phyloP scores from a whole-genome alignment of 75 land plant genomes.

The Cryptomeria japonica region DNA sequence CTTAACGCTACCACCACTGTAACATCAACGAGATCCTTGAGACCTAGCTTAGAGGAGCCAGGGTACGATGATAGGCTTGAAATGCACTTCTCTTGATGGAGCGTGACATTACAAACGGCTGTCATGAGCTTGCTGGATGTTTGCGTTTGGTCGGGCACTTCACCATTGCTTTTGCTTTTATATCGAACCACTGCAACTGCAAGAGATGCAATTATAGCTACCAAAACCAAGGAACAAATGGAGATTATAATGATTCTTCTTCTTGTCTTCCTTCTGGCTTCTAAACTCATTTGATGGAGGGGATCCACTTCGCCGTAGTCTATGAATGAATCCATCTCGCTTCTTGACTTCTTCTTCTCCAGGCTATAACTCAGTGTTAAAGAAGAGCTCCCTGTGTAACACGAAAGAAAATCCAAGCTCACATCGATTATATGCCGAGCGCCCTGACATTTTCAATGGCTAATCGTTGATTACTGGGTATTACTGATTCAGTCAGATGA shows the following conservation, averaged over 20 bases:
- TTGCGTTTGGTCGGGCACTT: not conserved
- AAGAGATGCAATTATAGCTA: conserved; percentile 23
- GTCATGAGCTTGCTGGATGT: conserved; percentile 30
- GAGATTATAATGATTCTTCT: conserved; percentile 21
- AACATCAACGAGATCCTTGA: conserved; percentile 30
- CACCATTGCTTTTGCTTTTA: not conserved
- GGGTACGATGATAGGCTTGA: conserved; percentile 37
- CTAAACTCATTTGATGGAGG: not conserved
- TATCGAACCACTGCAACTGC: conserved; percentile 8
- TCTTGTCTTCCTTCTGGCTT: not conserved
- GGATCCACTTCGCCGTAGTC: not conserved
- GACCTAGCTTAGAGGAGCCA: conserved; percentile 19
- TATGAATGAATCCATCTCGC: not conserved
- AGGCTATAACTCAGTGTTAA: too few relatives aligned
- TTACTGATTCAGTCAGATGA: too few relatives aligned
- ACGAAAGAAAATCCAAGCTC: too few relatives aligned
- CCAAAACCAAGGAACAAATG: conserved; percentile 26
- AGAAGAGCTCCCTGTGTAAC: too few relatives aligned
- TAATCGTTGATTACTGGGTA: too few relatives aligned
- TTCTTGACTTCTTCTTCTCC: too few relatives aligned
- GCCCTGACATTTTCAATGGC: too few relatives aligned
- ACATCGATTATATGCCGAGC: too few relatives aligned
- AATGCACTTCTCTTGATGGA: conserved; percentile 49
- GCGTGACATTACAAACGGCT: conserved; percentile 36
- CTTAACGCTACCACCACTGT: conserved; percentile 20